A percentile compares a stretch with the other conserved stretches of the same genome.
These are phyloP conservation scores for Maudiozyma saulgeensis DNA, from an alignment of 805 yeast species.

Conservation along the genomic window DNA sequence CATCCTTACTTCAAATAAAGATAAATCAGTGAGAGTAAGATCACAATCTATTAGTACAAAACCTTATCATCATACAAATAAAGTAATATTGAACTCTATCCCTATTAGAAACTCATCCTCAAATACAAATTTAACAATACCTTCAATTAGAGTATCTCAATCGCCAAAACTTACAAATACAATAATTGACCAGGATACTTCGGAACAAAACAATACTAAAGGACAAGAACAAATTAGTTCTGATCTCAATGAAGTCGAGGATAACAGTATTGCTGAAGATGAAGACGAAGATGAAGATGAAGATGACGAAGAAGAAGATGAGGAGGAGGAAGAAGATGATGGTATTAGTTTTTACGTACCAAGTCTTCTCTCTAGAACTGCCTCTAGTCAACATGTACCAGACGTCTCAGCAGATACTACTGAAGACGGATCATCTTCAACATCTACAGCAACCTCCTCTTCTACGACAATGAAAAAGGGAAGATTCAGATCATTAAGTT, in stretches of 20 bases:
- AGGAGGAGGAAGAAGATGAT: slow-evolving; percentile 29
- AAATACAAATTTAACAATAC: neutral
- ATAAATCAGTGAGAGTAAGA: slow-evolving; percentile 25
- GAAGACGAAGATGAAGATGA: slow-evolving; percentile 15
- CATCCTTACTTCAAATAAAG: slow-evolving; percentile 27
- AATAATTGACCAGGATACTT: no score
- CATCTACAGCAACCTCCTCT: neutral
- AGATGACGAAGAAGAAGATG: slow-evolving; percentile 27
- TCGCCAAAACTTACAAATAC: neutral
- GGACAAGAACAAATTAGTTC: neutral
- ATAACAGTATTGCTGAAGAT: neutral
- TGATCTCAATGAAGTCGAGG: neutral
- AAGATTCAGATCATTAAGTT: slow-evolving; percentile 27
- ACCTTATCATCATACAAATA: slow-evolving; percentile 3
- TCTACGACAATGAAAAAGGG: slow-evolving; percentile 8
- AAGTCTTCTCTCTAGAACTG: slow-evolving; percentile 22
- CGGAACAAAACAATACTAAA: neutral
- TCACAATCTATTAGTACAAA: slow-evolving; percentile 21
- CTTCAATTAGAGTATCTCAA: neutral
- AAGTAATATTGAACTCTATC: neutral
- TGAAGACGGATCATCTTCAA: neutral
- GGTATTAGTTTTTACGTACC: slow-evolving; percentile 33
- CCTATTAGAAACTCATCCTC: neutral
- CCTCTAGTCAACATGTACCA: slow-evolving; percentile 11
- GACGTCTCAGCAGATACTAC: neutral